Evolutionary conservation across 2,329 filamentous ascomycete species (phyloP).

Genomic region (Emmonsia crescens): DNA sequence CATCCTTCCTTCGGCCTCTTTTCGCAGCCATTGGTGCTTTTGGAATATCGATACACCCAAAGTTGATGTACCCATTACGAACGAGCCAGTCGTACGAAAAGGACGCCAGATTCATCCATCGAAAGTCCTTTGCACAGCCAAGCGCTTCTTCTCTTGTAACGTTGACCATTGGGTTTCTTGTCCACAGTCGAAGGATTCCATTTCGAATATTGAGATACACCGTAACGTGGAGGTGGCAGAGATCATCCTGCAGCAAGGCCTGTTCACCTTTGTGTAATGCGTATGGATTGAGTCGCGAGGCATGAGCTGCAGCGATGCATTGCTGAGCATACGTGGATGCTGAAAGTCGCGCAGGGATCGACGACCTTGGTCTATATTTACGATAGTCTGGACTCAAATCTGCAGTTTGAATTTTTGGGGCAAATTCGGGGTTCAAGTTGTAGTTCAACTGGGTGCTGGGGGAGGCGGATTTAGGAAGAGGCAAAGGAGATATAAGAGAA

Average conservation of each 20-base stretch:
- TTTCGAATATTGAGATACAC: constrained; percentile 95
- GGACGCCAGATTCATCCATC: constrained; percentile 81
- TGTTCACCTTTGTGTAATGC: constrained; percentile 79
- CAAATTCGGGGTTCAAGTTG: constrained; percentile 10
- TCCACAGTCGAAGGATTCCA: constrained; percentile 82
- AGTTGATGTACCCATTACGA: constrained; percentile 90
- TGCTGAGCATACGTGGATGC: constrained; percentile 76
- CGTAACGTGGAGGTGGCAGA: constrained; percentile 82
- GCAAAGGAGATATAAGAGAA: constrained; percentile 17
- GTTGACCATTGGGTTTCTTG: constrained; percentile 69
- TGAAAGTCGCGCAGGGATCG: constrained; percentile 66
- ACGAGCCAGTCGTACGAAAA: constrained; percentile 89
- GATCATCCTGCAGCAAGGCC: constrained; percentile 62
- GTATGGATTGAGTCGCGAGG: constrained; percentile 81
- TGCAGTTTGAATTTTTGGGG: constrained; percentile 8
- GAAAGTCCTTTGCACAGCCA: constrained; percentile 74
- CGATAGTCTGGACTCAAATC: constrained; percentile 18
- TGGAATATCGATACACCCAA: constrained; percentile 73
- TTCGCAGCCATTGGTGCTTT: constrained; percentile 28
- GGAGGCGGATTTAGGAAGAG: constrained; percentile 14
- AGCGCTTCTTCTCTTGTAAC: constrained; percentile 78
- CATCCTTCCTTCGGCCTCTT: constrained; percentile 37
- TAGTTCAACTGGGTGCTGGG: constrained; percentile 9
- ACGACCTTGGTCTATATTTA: constrained; percentile 63
- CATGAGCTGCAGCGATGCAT: constrained; percentile 79